Percentiles rank a stretch among this genome's conserved stretches.
Conservation (phyloP, 306 rosid genomes). For the Acacia crassicarpa region DNA sequence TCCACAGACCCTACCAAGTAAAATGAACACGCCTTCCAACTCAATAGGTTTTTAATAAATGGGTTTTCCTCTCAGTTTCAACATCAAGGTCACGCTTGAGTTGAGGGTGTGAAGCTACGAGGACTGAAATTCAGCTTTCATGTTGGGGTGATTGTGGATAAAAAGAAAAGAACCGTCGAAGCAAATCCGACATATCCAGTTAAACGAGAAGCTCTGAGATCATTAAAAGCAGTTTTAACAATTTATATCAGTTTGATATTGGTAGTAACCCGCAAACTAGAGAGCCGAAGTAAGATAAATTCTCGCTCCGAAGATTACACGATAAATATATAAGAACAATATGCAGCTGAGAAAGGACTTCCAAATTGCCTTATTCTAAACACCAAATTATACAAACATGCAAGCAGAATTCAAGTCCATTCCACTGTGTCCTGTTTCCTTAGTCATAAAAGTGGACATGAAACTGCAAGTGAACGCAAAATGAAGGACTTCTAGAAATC, state of each 20-base stretch:
- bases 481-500: background rate
- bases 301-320: background rate
- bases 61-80: background rate
- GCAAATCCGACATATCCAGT: background rate
- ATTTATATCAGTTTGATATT: background rate
- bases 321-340: background rate
- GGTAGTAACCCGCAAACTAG: background rate
- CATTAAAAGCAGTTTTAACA: slow-evolving; percentile 25
- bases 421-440: slow-evolving; percentile 22
- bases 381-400: background rate
- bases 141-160: background rate
- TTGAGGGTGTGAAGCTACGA: background rate
- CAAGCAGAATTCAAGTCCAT: slow-evolving; percentile 9
- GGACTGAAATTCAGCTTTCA: background rate
- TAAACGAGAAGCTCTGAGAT: slow-evolving; percentile 19
- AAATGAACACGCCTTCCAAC: background rate
- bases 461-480: slow-evolving; percentile 10
- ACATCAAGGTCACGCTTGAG: background rate
- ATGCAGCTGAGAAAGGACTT: background rate
- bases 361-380: background rate
- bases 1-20: background rate
- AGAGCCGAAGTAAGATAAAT: background rate
- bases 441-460: background rate
- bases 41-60: background rate
- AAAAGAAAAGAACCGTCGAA: background rate